These are phyloP conservation scores for Paraleonurus japonicus DNA, from an alignment of 257 asterid species.

Conservation along the genomic window DNA sequence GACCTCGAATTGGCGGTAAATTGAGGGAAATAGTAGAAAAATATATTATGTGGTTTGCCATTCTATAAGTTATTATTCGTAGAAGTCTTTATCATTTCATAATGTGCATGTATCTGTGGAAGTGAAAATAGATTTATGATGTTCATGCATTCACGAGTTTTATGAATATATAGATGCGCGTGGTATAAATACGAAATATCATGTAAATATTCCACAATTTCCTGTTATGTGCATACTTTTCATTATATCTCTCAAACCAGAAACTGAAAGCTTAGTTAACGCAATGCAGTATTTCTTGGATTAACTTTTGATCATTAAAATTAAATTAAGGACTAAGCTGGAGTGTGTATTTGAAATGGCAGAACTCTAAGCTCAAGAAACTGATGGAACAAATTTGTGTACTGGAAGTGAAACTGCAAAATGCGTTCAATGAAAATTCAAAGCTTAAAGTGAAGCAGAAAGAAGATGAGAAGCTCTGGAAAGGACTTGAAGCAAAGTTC, in stretches of 20 bases:
- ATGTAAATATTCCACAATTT: neutral
- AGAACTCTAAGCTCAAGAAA: slow-evolving; percentile 86
- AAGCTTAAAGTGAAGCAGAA: slow-evolving; percentile 81
- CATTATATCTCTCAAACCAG: slow-evolving; percentile 12
- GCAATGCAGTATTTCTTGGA: slow-evolving; percentile 2
- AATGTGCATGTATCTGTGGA: neutral
- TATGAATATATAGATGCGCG: slow-evolving; percentile 2
- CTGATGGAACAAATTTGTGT: slow-evolving; percentile 59
- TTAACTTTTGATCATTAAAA: neutral
- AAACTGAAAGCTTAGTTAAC: slow-evolving; percentile 10
- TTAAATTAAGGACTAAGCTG: slow-evolving; percentile 21
- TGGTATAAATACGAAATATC: slow-evolving; percentile 8
- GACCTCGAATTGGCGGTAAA: slow-evolving; percentile 89
- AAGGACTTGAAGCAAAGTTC: slow-evolving; percentile 86
- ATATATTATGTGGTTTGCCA: slow-evolving; percentile 2
- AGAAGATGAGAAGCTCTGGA: slow-evolving; percentile 97
- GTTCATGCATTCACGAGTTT: neutral
- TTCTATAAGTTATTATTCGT: neutral
- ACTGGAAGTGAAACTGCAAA: slow-evolving; percentile 87
- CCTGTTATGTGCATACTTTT: neutral
- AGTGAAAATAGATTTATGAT: slow-evolving; percentile 16
- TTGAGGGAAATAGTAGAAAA: neutral
- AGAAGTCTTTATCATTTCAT: neutral
- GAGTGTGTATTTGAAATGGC: slow-evolving; percentile 32
- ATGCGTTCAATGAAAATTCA: slow-evolving; percentile 81